Base-by-base conservation (phyloP, 768 basidiomycete genomes). In the Tylopilus rubrobrunneus region DNA sequence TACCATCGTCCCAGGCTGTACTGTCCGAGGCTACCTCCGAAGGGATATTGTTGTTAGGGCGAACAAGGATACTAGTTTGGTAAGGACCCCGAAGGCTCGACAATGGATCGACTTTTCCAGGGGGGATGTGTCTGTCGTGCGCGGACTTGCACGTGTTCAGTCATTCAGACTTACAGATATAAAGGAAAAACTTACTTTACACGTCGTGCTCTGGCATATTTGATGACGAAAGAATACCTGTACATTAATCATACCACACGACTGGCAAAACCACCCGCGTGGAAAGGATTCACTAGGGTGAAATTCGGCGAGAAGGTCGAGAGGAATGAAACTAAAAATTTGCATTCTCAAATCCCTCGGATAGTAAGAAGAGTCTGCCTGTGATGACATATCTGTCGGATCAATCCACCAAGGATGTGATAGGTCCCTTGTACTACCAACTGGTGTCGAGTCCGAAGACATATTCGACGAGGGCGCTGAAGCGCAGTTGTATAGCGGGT, bases 221-320 rank as follows among this genome's bases (percentile, higher is more conserved):
- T 78, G 71, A 56, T 79, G 76, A 50, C 82, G 71, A 65, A 83
- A 68, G 44, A 69, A 67, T 12, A 55, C 56, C 58, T 80, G 76
- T 43, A 71, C 71, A 46, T 81, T 82, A 25, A 83, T 62, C 61
- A 75, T 71, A 25, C 81, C 80, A 52, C 82, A 83, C 0, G 56
- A 47, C 2, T 25, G 52, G 55, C 82, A 83, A 53, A 72, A 74
- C 80, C 80, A 83, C 7, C 81, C 82, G 27, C 63, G 66, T 11
- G 63, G 76, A 48, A 81, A 72, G 2, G 60, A 64, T 36, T 69
- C 72, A 33, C 56, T 65, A 4, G 71, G 67, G 19, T 61, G 49
- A 34, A 71, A 71, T 5, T 55, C 56, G 7, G 65, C 69, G 12
- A 71, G 60, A 37, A 72, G 52, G 52, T 71, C 67, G 12, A 69